phyloP scores from a whole-genome alignment of 1,284 basidiomycete species.

The Boletus holoroseus region DNA sequence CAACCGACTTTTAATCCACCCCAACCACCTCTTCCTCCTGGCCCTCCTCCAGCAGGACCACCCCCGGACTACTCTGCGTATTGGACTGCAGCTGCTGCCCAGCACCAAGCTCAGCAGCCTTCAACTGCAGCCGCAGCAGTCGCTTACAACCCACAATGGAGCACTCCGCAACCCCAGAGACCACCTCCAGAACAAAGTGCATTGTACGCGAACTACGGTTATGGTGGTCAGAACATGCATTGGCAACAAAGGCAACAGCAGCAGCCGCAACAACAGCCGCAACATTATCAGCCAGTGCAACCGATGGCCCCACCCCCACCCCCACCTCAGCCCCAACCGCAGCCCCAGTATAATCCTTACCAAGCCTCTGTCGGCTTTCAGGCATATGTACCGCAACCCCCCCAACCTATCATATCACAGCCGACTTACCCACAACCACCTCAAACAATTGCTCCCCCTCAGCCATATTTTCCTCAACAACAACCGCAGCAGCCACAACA shows the following conservation, averaged over 20 bases:
- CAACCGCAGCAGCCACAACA: conserved; percentile 46
- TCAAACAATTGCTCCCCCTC: conserved; percentile 36
- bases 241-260: conserved; percentile 61
- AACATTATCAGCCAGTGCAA: conserved; percentile 49
- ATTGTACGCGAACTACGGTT: conserved; percentile 79
- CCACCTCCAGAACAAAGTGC: conserved; percentile 70
- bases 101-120: conserved; percentile 41
- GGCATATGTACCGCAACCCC: conserved; percentile 58
- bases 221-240: conserved; percentile 54
- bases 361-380: conserved; percentile 67
- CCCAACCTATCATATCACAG: conserved; percentile 42
- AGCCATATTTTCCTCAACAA: conserved; percentile 39
- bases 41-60: conserved; percentile 67
- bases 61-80: conserved; percentile 72
- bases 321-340: conserved; percentile 50
- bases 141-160: conserved; percentile 62
- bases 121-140: conserved; percentile 33
- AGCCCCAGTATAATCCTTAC: conserved; percentile 69
- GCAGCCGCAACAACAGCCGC: conserved; percentile 37
- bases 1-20: conserved; percentile 60
- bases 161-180: conserved; percentile 52
- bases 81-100: conserved; percentile 59
- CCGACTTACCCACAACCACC: conserved; percentile 35
- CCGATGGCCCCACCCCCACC: conserved; percentile 48
- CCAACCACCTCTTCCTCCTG: conserved; percentile 72